phyloP scores from a whole-genome alignment of 2,329 filamentous ascomycete species.

The Byssochlamys sp. region DNA sequence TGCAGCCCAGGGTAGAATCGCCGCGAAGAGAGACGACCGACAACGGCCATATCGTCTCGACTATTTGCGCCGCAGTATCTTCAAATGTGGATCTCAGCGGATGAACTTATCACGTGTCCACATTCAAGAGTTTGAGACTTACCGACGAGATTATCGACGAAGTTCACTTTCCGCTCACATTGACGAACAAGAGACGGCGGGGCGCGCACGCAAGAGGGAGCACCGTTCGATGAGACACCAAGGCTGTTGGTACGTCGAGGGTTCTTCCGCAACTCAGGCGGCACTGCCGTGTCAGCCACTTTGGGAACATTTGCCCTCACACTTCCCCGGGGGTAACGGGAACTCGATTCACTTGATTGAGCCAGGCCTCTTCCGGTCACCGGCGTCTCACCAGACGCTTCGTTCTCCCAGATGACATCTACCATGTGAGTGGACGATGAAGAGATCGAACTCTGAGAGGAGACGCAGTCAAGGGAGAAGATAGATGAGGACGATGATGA shows the following conservation, averaged over 20 bases:
- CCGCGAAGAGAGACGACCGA: constrained; percentile 69
- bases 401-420: constrained; percentile 41
- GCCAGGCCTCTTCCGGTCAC: constrained; percentile 16
- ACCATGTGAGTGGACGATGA: constrained; percentile 56
- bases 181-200: constrained; percentile 74
- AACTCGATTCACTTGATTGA: constrained; percentile 13
- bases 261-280: constrained; percentile 37
- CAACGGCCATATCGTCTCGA: constrained; percentile 92
- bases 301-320: constrained; percentile 20
- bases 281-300: constrained; percentile 24
- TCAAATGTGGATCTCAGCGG: constrained; percentile 22
- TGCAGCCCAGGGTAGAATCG: constrained; percentile 55
- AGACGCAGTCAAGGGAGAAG: constrained; percentile 59
- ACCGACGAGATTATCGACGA: constrained; percentile 96
- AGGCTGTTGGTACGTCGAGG: constrained; percentile 47
- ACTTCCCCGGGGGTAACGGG: constrained; percentile 16
- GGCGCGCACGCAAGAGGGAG: constrained; percentile 45
- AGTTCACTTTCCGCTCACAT: constrained; percentile 83
- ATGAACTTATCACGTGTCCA: constrained; percentile 16
- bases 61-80: constrained; percentile 96
- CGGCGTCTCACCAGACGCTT: constrained; percentile 17
- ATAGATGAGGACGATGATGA: constrained; percentile 68
- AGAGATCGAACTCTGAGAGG: constrained; percentile 60
- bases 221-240: constrained; percentile 39
- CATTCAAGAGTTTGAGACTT: constrained; percentile 43